A percentile compares a stretch with the other conserved stretches of the same genome.
These are phyloP conservation scores for Micractinium sp. DNA, from an alignment of 139 green algal species.

Conservation along the genomic window DNA sequence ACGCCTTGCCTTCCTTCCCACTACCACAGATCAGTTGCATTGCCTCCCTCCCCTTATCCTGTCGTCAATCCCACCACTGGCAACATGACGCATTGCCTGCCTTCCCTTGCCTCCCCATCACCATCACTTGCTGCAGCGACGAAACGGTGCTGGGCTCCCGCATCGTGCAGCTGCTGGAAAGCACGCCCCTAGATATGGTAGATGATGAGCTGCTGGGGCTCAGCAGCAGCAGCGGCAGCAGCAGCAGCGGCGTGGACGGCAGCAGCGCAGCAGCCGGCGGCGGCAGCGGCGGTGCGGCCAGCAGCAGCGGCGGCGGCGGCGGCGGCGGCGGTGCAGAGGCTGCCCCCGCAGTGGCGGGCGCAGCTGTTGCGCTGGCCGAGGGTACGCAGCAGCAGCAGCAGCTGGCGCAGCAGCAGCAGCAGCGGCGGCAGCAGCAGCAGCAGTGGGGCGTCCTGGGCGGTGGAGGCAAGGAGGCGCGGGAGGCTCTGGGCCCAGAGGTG, in stretches of 20 bases:
- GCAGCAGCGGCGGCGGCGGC: not conserved
- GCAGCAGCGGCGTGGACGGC: not conserved
- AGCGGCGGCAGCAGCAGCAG: constrained; percentile 4
- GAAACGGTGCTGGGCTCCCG: constrained; percentile 56
- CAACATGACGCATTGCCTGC: not conserved
- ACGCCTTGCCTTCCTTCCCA: no score
- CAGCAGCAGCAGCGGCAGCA: not conserved
- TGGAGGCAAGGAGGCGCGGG: not conserved
- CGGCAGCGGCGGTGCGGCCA: no score
- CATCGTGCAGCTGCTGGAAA: constrained; percentile 57
- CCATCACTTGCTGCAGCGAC: not conserved
- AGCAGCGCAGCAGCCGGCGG: not conserved
- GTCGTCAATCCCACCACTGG: not conserved
- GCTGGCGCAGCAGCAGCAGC: not conserved
- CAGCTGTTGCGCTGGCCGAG: not conserved
- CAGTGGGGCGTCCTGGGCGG: not conserved
- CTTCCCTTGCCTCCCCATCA: not conserved
- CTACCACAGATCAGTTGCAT: no score
- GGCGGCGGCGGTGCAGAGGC: constrained; percentile 13
- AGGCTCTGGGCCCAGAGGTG: constrained; percentile 2
- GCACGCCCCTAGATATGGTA: not conserved
- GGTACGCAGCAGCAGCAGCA: not conserved
- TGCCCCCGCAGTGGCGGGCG: constrained; percentile 11
- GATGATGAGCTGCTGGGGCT: not conserved
- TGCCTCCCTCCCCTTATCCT: no score